Conservation (phyloP, 73 alveolate genomes). For the Paramecium octaurelia region DNA sequence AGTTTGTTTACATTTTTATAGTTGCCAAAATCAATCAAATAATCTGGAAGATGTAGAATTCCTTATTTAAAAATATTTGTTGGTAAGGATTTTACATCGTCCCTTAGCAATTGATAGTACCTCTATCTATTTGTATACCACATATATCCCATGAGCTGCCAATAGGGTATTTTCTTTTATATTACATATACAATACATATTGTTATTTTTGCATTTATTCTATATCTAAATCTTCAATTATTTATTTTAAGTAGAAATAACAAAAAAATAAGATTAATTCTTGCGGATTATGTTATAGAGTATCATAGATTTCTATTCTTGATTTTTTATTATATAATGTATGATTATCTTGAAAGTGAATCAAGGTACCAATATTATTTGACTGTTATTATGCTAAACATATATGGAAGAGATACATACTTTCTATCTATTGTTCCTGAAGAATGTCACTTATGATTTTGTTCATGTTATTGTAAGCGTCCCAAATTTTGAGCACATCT, state of each 20-base stretch:
- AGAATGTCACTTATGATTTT: neutral
- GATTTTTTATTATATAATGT: neutral
- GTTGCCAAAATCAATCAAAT: neutral
- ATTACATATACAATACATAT: neutral
- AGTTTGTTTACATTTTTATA: neutral
- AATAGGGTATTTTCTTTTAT: neutral
- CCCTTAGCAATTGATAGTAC: neutral
- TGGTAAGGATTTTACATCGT: neutral
- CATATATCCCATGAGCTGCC: neutral
- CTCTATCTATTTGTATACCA: constrained; percentile 20
- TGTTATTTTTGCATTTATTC: constrained; percentile 2
- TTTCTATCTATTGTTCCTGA: neutral
- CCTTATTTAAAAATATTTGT: neutral
- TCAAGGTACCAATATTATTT: neutral
- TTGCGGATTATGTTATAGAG: neutral
- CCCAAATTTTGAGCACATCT: neutral
- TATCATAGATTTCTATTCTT: neutral
- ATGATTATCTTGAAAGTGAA: constrained; percentile 1
- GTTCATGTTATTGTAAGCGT: neutral
- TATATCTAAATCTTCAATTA: constrained; percentile 12
- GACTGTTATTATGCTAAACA: neutral
- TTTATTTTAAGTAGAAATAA: constrained; percentile 13
- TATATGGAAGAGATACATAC: neutral
- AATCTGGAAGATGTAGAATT: neutral
- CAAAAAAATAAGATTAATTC: neutral